Base-by-base conservation (phyloP, 208 protist species). In the Crithidia brevicula region DNA sequence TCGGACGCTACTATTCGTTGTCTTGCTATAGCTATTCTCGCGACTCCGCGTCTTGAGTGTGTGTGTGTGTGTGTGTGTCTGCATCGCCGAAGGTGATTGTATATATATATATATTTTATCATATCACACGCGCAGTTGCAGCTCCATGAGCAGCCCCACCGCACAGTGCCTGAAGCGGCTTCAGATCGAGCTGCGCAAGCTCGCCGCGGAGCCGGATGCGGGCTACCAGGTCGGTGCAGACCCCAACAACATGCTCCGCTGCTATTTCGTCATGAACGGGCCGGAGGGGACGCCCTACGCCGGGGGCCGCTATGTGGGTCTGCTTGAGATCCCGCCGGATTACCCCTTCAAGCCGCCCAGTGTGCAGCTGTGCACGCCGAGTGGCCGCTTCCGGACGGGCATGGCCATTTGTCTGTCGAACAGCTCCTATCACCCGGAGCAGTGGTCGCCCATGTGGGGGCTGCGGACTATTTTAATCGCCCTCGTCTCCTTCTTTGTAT, bases 331-430 rank as follows among this genome's bases (percentile, higher is more conserved):
- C 30, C 96, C 97, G 0, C 28, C 83, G 4, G 91, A 99, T 31
- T 99, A 99, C 75, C 98, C 98, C 2, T 95, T 98, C 38, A 96
- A 97, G 63, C 97, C 97, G n/a, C 97, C 97, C 9, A 74, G 72
- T 36, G 88, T 99, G 28, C 71, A 86, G 27, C 67, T 98, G 56
- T 72, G 79, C 18, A 98, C 94, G 8, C 94, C 94, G 16, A 96
- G 78, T 64, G 94, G 94, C 8, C 74, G 94, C 30, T 96, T 98
- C 58, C 27, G 80, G 28, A 77, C 70, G 0, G 79, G 89, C 50
- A 72, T 46, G 36, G 27, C 38, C 38, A 84, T 98, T 28, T 98
- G 94, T 72, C 64, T 96, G 10, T 89, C 71, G 10, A 97, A 96
- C 79, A 92, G 73, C 28, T 81, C 81, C 64, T 97, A 93, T 58